Percentiles rank a stretch among this genome's conserved stretches.
These are phyloP conservation scores for Baudoinia panamericana DNA, from an alignment of 495 filamentous ascomycete species.

Conservation along the genomic window DNA sequence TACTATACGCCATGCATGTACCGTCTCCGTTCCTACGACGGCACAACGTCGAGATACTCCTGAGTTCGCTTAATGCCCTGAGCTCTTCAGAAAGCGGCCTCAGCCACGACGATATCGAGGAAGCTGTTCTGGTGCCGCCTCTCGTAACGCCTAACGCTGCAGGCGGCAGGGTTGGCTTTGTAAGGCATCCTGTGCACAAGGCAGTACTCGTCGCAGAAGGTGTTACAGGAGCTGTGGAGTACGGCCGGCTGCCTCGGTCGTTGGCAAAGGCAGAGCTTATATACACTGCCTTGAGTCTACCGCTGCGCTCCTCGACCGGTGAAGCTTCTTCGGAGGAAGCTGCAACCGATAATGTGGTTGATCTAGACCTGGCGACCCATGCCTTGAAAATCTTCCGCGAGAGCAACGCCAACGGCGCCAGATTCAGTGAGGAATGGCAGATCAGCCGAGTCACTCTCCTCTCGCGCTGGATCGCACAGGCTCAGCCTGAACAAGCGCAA, in stretches of 20 bases:
- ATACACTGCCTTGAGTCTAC: slow-evolving; percentile 43
- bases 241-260: slow-evolving; percentile 29
- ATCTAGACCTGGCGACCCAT: slow-evolving; percentile 41
- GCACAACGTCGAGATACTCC: slow-evolving; percentile 63
- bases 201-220: slow-evolving; percentile 63
- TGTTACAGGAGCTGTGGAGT: slow-evolving; percentile 39
- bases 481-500: slow-evolving; percentile 20
- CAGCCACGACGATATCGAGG: slow-evolving; percentile 31
- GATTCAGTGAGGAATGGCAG: slow-evolving; percentile 18
- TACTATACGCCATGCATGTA: slow-evolving; percentile 46
- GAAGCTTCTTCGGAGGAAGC: background rate
- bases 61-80: slow-evolving; percentile 40
- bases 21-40: slow-evolving; percentile 54
- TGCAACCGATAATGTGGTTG: slow-evolving; percentile 30
- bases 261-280: slow-evolving; percentile 29
- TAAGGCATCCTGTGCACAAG: slow-evolving; percentile 78
- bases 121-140: slow-evolving; percentile 57
- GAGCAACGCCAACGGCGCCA: slow-evolving; percentile 38
- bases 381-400: slow-evolving; percentile 36
- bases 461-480: slow-evolving; percentile 46
- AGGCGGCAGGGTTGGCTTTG: slow-evolving; percentile 44
- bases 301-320: slow-evolving; percentile 17
- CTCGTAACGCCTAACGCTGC: slow-evolving; percentile 52
- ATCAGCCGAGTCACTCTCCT: slow-evolving; percentile 39
- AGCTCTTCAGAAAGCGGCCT: background rate